These are phyloP conservation scores for Mycena leptocephala DNA, from an alignment of 768 basidiomycete species.

Conservation along the genomic window DNA sequence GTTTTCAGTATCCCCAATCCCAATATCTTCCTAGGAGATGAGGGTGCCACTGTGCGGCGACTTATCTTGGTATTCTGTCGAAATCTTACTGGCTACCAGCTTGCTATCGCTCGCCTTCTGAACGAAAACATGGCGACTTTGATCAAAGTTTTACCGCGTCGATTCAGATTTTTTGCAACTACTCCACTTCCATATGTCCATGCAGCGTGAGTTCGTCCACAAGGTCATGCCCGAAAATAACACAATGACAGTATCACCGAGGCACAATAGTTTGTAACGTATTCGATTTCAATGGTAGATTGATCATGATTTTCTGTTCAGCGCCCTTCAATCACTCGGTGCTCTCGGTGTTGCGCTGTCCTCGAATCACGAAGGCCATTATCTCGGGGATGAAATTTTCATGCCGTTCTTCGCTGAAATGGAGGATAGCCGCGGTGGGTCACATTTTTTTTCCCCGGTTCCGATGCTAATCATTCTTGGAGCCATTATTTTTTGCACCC, in stretches of 20 bases:
- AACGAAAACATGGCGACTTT: conserved; percentile 33
- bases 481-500: conserved; percentile 31
- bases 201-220: conserved; percentile 11
- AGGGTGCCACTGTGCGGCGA: conserved; percentile 15
- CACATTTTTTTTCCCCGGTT: background rate
- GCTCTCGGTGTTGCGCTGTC: conserved; percentile 25
- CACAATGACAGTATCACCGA: conserved; percentile 12
- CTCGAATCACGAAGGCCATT: conserved; percentile 31
- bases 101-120: conserved; percentile 26
- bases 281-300: background rate
- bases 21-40: conserved; percentile 21
- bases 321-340: conserved; percentile 15
- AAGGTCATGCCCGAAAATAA: background rate
- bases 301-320: background rate
- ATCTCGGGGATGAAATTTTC: conserved; percentile 25
- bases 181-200: conserved; percentile 18
- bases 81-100: background rate
- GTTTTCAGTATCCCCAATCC: conserved; percentile 26
- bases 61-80: background rate
- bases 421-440: background rate
- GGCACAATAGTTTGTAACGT: conserved; percentile 13
- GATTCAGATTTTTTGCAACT: conserved; percentile 26
- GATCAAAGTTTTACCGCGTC: background rate
- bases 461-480: background rate
- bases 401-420: conserved; percentile 10